Conservation (phyloP, 345 rosid genomes). For the Salix exigua region DNA sequence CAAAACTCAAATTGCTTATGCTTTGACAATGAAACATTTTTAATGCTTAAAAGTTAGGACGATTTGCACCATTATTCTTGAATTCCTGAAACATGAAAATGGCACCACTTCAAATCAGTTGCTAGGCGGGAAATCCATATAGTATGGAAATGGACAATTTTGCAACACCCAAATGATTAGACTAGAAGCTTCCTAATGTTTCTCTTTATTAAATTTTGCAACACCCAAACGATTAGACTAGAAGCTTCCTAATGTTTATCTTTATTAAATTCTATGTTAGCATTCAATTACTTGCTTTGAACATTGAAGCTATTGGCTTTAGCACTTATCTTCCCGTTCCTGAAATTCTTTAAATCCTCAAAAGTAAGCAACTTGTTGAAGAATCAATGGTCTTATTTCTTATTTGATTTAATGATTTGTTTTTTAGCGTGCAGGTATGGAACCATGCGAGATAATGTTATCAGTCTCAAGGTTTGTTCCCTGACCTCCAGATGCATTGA, state of each 20-base stretch:
- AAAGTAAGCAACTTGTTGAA: not conserved
- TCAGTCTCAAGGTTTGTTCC: conserved; percentile 72
- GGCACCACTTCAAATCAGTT: not conserved
- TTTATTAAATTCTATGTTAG: not conserved
- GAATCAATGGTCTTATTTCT: conserved; percentile 1
- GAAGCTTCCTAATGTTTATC: not conserved
- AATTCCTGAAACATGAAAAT: not conserved
- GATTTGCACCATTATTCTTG: not conserved
- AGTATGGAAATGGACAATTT: not conserved
- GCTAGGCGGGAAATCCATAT: not conserved
- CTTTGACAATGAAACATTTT: not conserved
- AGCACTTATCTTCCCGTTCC: not conserved
- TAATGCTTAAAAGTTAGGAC: not conserved
- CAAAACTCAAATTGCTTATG: not conserved
- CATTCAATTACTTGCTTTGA: not conserved
- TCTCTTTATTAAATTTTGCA: not conserved
- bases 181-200: not conserved
- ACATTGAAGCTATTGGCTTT: not conserved
- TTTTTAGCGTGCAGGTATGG: conserved; percentile 85
- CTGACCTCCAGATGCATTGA: conserved; percentile 14
- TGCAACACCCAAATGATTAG: not conserved
- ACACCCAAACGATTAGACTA: not conserved
- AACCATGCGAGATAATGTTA: conserved; percentile 93
- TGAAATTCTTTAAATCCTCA: not conserved
- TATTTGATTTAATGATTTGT: conserved; percentile 38